Base-by-base conservation (phyloP, 371 early-diverging fungal genomes). In the Mucor piriformis region DNA sequence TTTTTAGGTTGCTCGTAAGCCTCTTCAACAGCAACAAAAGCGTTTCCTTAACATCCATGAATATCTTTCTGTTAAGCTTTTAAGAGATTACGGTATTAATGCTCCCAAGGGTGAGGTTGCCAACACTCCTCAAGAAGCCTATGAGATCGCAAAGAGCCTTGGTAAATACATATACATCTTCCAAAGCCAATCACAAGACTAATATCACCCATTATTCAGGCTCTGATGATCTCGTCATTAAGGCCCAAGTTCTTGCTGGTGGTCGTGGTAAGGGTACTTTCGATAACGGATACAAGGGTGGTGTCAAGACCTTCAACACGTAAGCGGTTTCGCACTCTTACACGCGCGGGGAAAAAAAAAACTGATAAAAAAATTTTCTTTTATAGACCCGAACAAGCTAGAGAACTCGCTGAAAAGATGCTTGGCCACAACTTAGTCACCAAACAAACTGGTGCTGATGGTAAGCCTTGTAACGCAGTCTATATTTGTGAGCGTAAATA, bases 231-330 rank as follows among this genome's bases (percentile, higher is more conserved):
- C 80, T 95, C 61, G 97, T 98, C 59, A 92, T 98, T 83, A 97
- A 97, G 88, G 98, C 99, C 55, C 99, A 98, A 83, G 98, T 98
- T 32, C 83, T 97, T 62, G 99, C 99, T 62, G 99, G 99, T 72
- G 99, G 99, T 59, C 94, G 99, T 81, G 99, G 99, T 64, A 99
- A 99, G 85, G 99, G 99, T 69, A 85, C 84, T 66, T 99, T 97
- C 73, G 91, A 92, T 66, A 90, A 84, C 65, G 97, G 98, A 33
- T 84, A 95, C 67, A 90, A 96, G 82, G 99, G 99, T 59, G 99
- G 99, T 82, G 99, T 98, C 54, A 88, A 91, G 74, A 83, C 93
- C 62, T 89, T 94, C 64, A 93, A 86, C 82, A 91, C 93, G 94
- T 94, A 89, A 80, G 91, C 81, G 1, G 32, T 32, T 15, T 46